Evolutionary conservation across 2,329 filamentous ascomycete species (phyloP), one percentile per base, ranked within the genome.

Genomic region (Helotiales sp.): DNA sequence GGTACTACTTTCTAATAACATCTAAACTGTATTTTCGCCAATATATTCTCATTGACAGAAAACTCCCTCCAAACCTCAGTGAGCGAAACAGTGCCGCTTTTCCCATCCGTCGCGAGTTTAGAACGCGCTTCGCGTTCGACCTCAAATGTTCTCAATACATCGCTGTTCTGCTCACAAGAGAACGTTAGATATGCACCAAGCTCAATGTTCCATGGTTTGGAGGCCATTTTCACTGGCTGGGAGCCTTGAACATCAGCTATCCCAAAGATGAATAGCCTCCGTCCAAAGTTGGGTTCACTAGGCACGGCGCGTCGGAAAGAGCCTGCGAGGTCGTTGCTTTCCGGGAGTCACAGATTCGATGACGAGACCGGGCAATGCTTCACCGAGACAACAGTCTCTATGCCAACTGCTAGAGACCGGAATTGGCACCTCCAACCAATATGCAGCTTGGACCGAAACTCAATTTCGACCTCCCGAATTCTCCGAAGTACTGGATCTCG

Each of bases 331-430:
- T 8, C 27, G 19, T 12, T 48, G 15, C 46, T n/a, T 9, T 19
- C 46, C 4, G 25, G 31, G 2, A 30, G 30, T 19, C 25, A 50
- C 12, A 69, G 62, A 48, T 67, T 64, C 31, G 67, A 71, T 49
- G 56, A 63, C 29, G 31, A 53, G n/a, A 64, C 69, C 8, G 69
- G 69, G 3, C 68, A 69, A 50, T 52, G 70, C 2, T 71, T 62
- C 42, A 63, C 57, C 8, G 69, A 71, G 57, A 63, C 48, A 13
- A 65, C 55, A 42, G 49, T 57, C 25, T 19, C 60, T 12, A 59
- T 66, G 15, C 55, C 61, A 24, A 55, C 34, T 25, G 40, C 40
- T 7, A 53, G 58, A 38, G 63, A 64, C 53, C 54, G 50, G n/a
- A 24, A 64, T 40, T 70, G 67, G 69, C 57, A 57, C 25, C 56